A percentile compares a stretch with the other conserved stretches of the same genome.
Evolutionary conservation across 306 rosid species (phyloP).

Genomic region (Ziziphus jujuba): DNA sequence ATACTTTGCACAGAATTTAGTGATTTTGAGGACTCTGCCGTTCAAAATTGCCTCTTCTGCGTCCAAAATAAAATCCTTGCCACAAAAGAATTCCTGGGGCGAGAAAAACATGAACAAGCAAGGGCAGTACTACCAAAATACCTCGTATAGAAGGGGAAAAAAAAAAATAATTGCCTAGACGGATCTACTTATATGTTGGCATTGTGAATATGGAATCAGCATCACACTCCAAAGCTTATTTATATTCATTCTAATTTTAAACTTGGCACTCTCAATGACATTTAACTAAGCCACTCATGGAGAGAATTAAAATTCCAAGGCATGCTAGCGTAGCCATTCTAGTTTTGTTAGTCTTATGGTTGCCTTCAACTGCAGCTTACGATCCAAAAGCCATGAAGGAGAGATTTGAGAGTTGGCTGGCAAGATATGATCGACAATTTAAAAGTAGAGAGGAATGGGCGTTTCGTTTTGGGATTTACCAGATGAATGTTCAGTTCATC

Average conservation of each 20-base stretch:
- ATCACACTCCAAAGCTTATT: not conserved
- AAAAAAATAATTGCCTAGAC: slow-evolving; percentile 8
- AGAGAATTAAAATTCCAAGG: slow-evolving; percentile 22
- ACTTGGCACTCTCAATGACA: slow-evolving; percentile 9
- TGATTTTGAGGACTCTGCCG: no score
- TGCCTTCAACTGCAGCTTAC: slow-evolving; percentile 27
- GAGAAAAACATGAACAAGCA: slow-evolving; percentile 25
- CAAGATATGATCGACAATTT: slow-evolving; percentile 33
- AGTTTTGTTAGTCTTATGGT: slow-evolving; percentile 34
- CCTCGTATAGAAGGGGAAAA: slow-evolving; percentile 11
- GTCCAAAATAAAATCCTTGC: no score
- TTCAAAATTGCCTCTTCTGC: no score
- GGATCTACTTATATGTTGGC: slow-evolving; percentile 16
- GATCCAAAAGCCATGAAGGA: slow-evolving; percentile 29
- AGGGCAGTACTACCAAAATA: slow-evolving; percentile 11
- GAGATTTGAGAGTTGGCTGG: slow-evolving; percentile 57
- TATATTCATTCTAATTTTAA: not conserved
- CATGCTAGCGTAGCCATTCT: slow-evolving; percentile 34
- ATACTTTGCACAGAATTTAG: no score
- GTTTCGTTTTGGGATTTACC: slow-evolving; percentile 54
- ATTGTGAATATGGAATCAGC: slow-evolving; percentile 24
- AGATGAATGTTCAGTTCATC: slow-evolving; percentile 43
- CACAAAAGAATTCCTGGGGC: no score
- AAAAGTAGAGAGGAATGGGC: slow-evolving; percentile 46
- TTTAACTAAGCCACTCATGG: slow-evolving; percentile 35